A percentile compares a stretch with the other conserved stretches of the same genome.
These are phyloP conservation scores for Teratosphaeria zuluensis DNA, from an alignment of 2,329 filamentous ascomycete genomes.

Conservation along the genomic window DNA sequence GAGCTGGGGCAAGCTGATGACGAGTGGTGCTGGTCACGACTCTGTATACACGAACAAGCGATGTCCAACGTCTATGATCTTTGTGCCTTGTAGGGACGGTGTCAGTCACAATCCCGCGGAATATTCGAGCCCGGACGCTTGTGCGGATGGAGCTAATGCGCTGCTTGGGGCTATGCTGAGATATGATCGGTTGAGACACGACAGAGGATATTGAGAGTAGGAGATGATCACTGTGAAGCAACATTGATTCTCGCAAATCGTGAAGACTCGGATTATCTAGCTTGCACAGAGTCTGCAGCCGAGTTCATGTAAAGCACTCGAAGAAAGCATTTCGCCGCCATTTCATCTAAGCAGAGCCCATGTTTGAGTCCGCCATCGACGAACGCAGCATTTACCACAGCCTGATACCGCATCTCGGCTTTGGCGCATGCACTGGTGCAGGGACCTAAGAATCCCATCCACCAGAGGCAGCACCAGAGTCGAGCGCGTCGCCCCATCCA, in stretches of 20 bases:
- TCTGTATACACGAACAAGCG: slow-evolving; percentile 35
- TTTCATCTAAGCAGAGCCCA: neutral
- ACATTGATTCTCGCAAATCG: neutral
- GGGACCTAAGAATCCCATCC: neutral
- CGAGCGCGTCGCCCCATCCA: slow-evolving; percentile 5
- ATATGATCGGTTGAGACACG: slow-evolving; percentile 33
- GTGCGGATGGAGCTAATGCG: slow-evolving; percentile 39
- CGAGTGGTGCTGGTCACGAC: slow-evolving; percentile 56
- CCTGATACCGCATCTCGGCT: neutral
- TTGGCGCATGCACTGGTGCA: neutral
- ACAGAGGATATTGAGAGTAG: neutral
- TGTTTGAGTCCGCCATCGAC: neutral
- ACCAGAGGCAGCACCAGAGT: neutral
- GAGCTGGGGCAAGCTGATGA: slow-evolving; percentile 40
- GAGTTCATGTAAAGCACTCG: slow-evolving; percentile 4
- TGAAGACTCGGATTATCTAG: slow-evolving; percentile 16
- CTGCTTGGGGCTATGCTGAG: slow-evolving; percentile 41
- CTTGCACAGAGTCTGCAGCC: slow-evolving; percentile 17
- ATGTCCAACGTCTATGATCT: slow-evolving; percentile 41
- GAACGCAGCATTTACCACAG: neutral
- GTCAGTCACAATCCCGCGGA: slow-evolving; percentile 40
- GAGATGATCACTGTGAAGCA: neutral
- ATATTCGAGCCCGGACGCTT: slow-evolving; percentile 37
- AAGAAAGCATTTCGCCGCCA: neutral
- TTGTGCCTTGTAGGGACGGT: slow-evolving; percentile 38